These are phyloP conservation scores for Colletotrichum lentis DNA, from an alignment of 2,329 filamentous ascomycete species.

Conservation along the genomic window DNA sequence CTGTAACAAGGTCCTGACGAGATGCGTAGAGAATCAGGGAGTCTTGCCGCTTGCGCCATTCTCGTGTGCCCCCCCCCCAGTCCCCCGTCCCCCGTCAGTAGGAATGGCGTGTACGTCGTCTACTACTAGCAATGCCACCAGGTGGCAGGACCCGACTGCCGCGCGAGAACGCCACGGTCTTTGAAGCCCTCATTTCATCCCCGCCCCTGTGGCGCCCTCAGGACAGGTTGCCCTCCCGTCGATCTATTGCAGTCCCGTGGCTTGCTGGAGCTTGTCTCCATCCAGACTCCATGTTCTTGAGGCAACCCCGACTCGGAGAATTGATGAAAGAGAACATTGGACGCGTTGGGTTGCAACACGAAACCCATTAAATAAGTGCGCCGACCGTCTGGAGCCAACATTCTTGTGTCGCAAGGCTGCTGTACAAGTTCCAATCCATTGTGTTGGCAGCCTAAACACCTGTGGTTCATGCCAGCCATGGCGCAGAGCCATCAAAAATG, in stretches of 20 bases:
- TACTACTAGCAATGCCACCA: slow-evolving; percentile 28
- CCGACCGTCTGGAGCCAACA: slow-evolving; percentile 23
- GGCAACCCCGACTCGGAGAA: slow-evolving; percentile 35
- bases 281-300: slow-evolving; percentile 30
- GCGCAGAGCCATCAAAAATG: not conserved
- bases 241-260: slow-evolving; percentile 32
- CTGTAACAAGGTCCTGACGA: slow-evolving; percentile 35
- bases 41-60: slow-evolving; percentile 36
- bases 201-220: slow-evolving; percentile 25
- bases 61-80: slow-evolving; percentile 13
- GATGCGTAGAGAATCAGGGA: slow-evolving; percentile 36
- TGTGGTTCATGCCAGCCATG: not conserved
- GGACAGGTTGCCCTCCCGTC: slow-evolving; percentile 17
- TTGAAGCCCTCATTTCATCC: slow-evolving; percentile 27
- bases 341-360: slow-evolving; percentile 28
- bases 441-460: slow-evolving; percentile 7
- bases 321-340: slow-evolving; percentile 27
- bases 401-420: slow-evolving; percentile 16
- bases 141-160: slow-evolving; percentile 37
- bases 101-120: no score
- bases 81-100: slow-evolving; percentile 25
- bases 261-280: slow-evolving; percentile 29
- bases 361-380: slow-evolving; percentile 16
- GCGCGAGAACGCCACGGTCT: slow-evolving; percentile 24
- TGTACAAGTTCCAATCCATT: slow-evolving; percentile 22